Base-by-base conservation (phyloP, 257 asterid genomes). In the Ophiorrhiza pumila region DNA sequence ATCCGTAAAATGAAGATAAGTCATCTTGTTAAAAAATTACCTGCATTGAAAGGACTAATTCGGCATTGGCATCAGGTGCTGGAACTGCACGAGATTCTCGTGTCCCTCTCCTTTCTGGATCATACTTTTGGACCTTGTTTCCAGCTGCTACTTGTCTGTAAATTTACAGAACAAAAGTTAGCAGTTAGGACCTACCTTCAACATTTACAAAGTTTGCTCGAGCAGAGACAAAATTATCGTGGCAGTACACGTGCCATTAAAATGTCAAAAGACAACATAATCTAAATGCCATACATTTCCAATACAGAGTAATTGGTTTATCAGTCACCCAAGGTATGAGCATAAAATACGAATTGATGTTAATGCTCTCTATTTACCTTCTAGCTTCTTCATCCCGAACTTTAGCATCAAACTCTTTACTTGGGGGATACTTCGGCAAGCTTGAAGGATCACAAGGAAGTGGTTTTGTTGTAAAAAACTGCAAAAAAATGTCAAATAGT, bases 331-430 rank as follows among this genome's bases (percentile, higher is more conserved):
- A 15, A 27, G 23, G 20, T 23, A 67, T 63, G 23, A 42, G 22
- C 74, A 46, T 27, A 39, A 65, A 59, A 65, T 70, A 77, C 11
- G 31, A 58, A 41, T 39, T 37, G 42, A 49, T 32, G 39, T 64
- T 60, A 37, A 65, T 45, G 59, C 68, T 22, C 52, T 58, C 55
- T 4, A 63, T 69, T 35, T 69, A 90, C 99, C 99, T 91, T 84
- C 97, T 87, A 74, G 97, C 86, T 82, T 90, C 97, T 86, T 94
- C 99, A 72, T 91, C 97, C 59, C 99, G 89, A 60, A 91, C 83
- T 90, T 94, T 94, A 11, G 96, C 97, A 78, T 93, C 96, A 74
- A 91, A 87, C 85, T 93, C 98, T 77, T 93, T 93, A 84, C 97
- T 89, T 43, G 99, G 99, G 74, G 97, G 97, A 84, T 94, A 94